phyloP scores from a whole-genome alignment of 2,329 filamentous ascomycete genomes.

The Aspergillus fischeri region DNA sequence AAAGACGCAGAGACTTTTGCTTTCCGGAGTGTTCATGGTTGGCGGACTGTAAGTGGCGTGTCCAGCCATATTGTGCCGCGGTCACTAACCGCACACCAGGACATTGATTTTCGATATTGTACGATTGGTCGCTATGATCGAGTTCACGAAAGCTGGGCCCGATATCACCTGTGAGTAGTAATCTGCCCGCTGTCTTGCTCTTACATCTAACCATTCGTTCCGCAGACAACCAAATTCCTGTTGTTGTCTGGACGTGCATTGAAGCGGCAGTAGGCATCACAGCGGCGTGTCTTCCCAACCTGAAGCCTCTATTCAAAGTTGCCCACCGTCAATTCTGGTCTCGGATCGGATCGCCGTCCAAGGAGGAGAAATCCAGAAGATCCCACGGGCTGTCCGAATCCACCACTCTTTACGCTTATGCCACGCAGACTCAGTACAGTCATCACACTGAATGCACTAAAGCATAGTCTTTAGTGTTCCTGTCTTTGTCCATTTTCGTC shows the following conservation, averaged over 20 bases:
- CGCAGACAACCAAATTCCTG: conserved; percentile 26
- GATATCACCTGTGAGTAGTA: conserved; percentile 27
- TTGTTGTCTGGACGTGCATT: conserved; percentile 28
- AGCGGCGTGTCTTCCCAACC: conserved; percentile 28
- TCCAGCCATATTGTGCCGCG: neutral
- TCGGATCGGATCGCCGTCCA: conserved; percentile 11
- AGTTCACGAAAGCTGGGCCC: conserved; percentile 17
- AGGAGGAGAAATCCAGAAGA: neutral
- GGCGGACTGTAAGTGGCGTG: conserved; percentile 22
- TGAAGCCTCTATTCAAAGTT: conserved; percentile 23
- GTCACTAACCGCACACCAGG: conserved; percentile 4
- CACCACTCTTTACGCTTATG: neutral
- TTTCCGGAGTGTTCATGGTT: conserved; percentile 27
- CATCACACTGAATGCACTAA: neutral
- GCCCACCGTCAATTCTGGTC: conserved; percentile 17
- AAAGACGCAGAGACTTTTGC: conserved; percentile 19
- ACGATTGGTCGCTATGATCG: conserved; percentile 24
- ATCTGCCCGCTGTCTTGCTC: neutral
- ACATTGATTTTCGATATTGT: conserved; percentile 25
- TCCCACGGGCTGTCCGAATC: neutral
- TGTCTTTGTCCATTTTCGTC: neutral
- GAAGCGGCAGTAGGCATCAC: conserved; percentile 28
- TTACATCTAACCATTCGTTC: neutral
- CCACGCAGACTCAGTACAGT: neutral
- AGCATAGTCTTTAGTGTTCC: neutral